These are phyloP conservation scores for Coix lacrymajobi DNA, from an alignment of 176 grass and related monocot genomes.

Conservation along the genomic window DNA sequence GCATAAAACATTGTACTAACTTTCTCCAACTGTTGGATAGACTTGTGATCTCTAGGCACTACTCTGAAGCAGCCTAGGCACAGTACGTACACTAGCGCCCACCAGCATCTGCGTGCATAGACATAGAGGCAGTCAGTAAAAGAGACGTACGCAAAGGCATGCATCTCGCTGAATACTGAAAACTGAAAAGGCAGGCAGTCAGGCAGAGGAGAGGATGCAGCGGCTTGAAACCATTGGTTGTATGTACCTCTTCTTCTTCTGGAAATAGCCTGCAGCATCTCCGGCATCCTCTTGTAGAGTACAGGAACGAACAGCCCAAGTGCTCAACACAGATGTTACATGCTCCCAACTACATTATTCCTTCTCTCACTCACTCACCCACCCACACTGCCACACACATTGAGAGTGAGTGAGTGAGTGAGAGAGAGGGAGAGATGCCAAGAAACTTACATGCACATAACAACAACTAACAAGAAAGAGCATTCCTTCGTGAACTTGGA, in stretches of 20 bases:
- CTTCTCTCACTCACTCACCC: not conserved
- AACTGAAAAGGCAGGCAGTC: constrained; percentile 17
- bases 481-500: constrained; percentile 15
- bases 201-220: too few relatives aligned
- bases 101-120: not conserved
- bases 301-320: not conserved
- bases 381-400: not conserved
- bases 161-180: too few relatives aligned
- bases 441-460: constrained; percentile 48
- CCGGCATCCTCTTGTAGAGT: not conserved
- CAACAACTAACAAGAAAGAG: constrained; percentile 37
- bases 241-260: constrained; percentile 11
- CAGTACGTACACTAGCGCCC: not conserved
- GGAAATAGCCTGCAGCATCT: constrained; percentile 31
- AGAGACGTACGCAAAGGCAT: too few relatives aligned
- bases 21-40: not conserved
- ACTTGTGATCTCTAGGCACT: constrained; percentile 22
- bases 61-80: not conserved
- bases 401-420: not conserved
- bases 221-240: constrained; percentile 15
- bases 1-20: too few relatives aligned
- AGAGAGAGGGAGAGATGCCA: constrained; percentile 17
- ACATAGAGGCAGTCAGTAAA: too few relatives aligned
- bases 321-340: constrained; percentile 31
- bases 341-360: constrained; percentile 48